phyloP scores from a whole-genome alignment of 2,329 filamentous ascomycete genomes.

The Xylariaceae sp. region DNA sequence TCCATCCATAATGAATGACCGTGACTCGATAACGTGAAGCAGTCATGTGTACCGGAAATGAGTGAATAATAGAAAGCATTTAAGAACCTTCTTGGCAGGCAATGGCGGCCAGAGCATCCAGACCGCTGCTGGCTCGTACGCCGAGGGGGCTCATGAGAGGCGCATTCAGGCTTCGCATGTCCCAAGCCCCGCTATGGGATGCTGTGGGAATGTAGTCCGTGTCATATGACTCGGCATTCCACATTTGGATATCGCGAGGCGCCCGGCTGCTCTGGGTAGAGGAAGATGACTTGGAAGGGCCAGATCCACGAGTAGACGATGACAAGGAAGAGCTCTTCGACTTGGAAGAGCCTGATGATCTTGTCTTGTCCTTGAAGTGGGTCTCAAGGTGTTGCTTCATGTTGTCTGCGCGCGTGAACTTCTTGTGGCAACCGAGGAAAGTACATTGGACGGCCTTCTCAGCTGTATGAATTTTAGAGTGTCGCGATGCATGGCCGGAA shows the following conservation, averaged over 20 bases:
- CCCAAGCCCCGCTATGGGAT: conserved; percentile 41
- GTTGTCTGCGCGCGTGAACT: conserved; percentile 77
- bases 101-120: conserved; percentile 52
- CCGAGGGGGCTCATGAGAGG: conserved; percentile 44
- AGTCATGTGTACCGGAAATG: background rate
- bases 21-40: background rate
- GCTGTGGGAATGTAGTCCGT: conserved; percentile 31
- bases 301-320: conserved; percentile 17
- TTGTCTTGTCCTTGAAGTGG: conserved; percentile 60
- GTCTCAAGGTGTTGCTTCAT: conserved; percentile 83
- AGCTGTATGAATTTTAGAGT: conserved; percentile 78
- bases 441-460: conserved; percentile 70
- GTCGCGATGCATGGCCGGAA: conserved; percentile 76
- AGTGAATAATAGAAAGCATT: background rate
- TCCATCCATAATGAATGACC: background rate
- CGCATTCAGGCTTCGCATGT: conserved; percentile 42
- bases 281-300: conserved; percentile 29
- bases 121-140: conserved; percentile 44
- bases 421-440: conserved; percentile 67
- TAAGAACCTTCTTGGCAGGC: conserved; percentile 45
- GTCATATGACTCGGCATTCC: conserved; percentile 41
- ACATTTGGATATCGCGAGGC: conserved; percentile 34
- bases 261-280: conserved; percentile 30
- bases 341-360: conserved; percentile 37
- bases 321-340: conserved; percentile 26